Conservation (phyloP, 108 stramenopile genomes). For the Parietichytrium sp. region DNA sequence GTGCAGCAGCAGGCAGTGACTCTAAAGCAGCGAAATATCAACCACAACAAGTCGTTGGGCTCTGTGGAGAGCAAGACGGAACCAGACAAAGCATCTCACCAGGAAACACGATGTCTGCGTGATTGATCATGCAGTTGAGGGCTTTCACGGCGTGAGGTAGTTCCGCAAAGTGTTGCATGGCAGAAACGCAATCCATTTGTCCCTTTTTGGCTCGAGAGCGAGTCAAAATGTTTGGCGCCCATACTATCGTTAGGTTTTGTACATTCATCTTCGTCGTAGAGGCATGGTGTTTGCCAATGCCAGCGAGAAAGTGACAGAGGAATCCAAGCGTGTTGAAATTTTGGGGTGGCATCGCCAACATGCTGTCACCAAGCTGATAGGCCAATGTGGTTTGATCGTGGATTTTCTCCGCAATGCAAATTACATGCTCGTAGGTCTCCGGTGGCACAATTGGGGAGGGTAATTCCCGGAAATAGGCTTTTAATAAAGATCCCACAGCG, state of each 20-base stretch:
- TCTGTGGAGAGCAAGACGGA: too few species aligned
- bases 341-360: background rate
- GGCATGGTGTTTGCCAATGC: background rate
- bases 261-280: background rate
- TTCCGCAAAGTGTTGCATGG: background rate
- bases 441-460: background rate
- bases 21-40: too few species aligned
- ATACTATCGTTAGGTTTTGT: background rate
- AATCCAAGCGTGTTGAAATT: conserved; percentile 1
- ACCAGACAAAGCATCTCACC: background rate
- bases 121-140: conserved; percentile 3
- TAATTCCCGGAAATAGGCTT: conserved; percentile 17
- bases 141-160: conserved; percentile 13
- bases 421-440: background rate
- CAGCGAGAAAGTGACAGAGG: background rate
- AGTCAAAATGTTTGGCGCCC: conserved; percentile 25
- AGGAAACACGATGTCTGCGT: conserved; percentile 24
- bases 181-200: too few species aligned
- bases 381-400: background rate
- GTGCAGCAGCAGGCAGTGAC: too few species aligned
- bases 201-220: background rate
- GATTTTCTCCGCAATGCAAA: background rate
- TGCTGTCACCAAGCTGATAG: conserved; percentile 13
- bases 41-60: too few species aligned
- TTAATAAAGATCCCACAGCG: background rate